These are phyloP conservation scores for Cryomyces minteri DNA, from an alignment of 495 filamentous ascomycete genomes.

Conservation along the genomic window DNA sequence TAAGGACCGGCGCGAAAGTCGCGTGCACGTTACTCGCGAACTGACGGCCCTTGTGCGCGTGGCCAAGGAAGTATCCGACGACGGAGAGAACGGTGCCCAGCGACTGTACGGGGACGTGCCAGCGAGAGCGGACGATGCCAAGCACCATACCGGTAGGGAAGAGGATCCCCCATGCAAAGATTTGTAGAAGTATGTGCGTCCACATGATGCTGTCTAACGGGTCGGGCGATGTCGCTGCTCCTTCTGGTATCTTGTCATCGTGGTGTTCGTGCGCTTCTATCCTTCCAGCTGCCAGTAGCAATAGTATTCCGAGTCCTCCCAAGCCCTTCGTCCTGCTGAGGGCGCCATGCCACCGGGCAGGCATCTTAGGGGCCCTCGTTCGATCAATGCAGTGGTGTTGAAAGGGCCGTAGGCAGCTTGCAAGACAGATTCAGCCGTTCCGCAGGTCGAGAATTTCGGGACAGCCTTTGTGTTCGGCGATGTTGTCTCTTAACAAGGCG, in stretches of 20 bases:
- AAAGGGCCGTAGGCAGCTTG: too few relatives aligned
- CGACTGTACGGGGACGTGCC: conserved; percentile 85
- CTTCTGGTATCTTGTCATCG: conserved; percentile 55
- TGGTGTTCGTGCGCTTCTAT: conserved; percentile 26
- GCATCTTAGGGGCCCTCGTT: not conserved
- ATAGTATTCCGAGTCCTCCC: not conserved
- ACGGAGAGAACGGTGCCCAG: conserved; percentile 57
- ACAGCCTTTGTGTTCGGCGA: too few relatives aligned
- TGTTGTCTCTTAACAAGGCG: too few relatives aligned
- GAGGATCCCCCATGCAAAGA: conserved; percentile 68
- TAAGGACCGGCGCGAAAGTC: conserved; percentile 57
- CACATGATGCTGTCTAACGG: conserved; percentile 82
- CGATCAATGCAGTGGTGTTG: too few relatives aligned
- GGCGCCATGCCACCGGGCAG: not conserved
- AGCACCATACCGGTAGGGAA: conserved; percentile 94
- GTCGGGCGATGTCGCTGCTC: conserved; percentile 54
- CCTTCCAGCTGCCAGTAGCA: not conserved
- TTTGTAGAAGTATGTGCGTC: conserved; percentile 86
- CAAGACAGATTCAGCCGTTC: too few relatives aligned
- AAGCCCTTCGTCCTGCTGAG: not conserved
- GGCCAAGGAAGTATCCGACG: conserved; percentile 77
- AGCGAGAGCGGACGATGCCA: conserved; percentile 74
- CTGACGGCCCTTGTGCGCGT: conserved; percentile 73
- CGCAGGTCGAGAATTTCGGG: too few relatives aligned
- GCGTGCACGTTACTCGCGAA: conserved; percentile 76